Evolutionary conservation across 805 yeast genomes (phyloP), one percentile per base, ranked within the genome.

Genomic region (Metschnikowia proteae): DNA sequence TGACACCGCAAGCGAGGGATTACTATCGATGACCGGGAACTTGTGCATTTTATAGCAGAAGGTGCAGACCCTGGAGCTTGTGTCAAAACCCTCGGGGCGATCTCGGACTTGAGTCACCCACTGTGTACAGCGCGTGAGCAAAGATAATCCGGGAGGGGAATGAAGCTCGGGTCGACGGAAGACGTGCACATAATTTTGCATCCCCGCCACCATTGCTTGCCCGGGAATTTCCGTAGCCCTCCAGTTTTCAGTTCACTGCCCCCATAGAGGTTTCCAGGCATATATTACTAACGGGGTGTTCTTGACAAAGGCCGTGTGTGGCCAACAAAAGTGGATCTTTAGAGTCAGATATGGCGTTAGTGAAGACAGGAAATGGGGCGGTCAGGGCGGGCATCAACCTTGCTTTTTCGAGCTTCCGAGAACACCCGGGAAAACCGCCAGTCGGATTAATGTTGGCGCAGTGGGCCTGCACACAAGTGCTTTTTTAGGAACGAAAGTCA

Each of bases 31-130:
- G 30, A 28, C 6, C 9, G 1, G 9, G 30, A 28, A 28, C 8
- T 28, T 28, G 1, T 6, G 30, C 3, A 28, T 6, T 7, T 35
- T 6, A 23, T 4, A 3, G n/a, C 1, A 26, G n/a, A 23, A 23
- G 7, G 28, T 11, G 17, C 35, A 27, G 6, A n/a, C 17, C 9
- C 9, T 28, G 34, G 27, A 11, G 28, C 46, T 13, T 48, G 56
- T 45, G 47, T 51, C 56, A 50, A 45, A n/a, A 26, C n/a, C 8
- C 17, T 50, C 54, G 54, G 53, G 45, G 56, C 57, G 53, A 51
- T 44, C 34, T 52, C 52, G 52, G 55, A 47, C 51, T 55, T 55
- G 56, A 53, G 57, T 52, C 59, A 49, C 27, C 45, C 47, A 50
- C 37, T 26, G 50, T 39, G 55, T 46, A 47, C 11, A 37, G 39